A percentile compares a stretch with the other conserved stretches of the same genome.
Evolutionary conservation across 345 rosid genomes (phyloP).

Genomic region (Gossypioides kirkii): DNA sequence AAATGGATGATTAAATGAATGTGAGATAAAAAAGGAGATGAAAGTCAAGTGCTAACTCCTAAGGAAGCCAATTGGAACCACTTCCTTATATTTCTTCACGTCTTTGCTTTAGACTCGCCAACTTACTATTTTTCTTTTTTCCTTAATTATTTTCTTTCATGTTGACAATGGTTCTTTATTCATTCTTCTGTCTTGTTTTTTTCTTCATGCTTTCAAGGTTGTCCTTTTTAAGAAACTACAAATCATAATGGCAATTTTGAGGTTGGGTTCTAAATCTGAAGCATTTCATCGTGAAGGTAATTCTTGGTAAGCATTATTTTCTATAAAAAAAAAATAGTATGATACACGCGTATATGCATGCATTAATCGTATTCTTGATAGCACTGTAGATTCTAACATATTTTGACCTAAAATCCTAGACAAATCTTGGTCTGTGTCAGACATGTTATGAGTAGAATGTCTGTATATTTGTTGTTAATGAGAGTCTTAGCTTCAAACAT

Average conservation of each 20-base stretch:
- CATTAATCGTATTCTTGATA: too few species aligned
- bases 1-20: not conserved
- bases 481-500: not conserved
- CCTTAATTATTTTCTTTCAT: not conserved
- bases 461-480: not conserved
- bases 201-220: not conserved
- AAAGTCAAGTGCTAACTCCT: constrained; percentile 12
- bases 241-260: constrained; percentile 54
- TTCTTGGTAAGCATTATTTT: constrained; percentile 37
- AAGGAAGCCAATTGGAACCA: constrained; percentile 12
- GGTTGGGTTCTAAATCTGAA: constrained; percentile 72
- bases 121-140: not conserved
- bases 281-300: constrained; percentile 57
- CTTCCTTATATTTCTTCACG: constrained; percentile 25
- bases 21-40: constrained; percentile 22
- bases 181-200: not conserved
- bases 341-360: too few species aligned
- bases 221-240: not conserved
- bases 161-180: not conserved
- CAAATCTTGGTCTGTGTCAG: not conserved
- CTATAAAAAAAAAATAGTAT: not conserved
- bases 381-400: too few species aligned
- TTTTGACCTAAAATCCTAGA: too few species aligned
- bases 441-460: not conserved
- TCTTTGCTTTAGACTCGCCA: constrained; percentile 41